Percentiles rank a stretch among this genome's conserved stretches.
Conservation (phyloP, 2,329 filamentous ascomycete species). For the Furcasterigmium furcatum region DNA sequence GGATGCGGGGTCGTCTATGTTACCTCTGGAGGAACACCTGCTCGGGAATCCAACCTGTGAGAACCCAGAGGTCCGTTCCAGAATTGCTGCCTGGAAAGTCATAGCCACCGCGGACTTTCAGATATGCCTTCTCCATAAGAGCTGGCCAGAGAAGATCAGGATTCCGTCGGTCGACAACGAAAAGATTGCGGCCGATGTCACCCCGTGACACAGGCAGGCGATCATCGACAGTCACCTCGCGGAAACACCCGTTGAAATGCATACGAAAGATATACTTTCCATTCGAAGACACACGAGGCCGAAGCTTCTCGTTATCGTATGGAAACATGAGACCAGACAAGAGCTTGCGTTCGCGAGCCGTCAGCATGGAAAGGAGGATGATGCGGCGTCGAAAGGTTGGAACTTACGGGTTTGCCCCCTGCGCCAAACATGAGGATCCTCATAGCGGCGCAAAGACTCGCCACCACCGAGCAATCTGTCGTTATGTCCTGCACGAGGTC, state of each 20-base stretch:
- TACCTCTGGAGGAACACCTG: conserved; percentile 84
- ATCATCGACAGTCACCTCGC: conserved; percentile 86
- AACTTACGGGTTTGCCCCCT: conserved; percentile 62
- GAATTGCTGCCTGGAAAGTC: conserved; percentile 98
- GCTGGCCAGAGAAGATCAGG: conserved; percentile 86
- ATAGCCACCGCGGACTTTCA: conserved; percentile 93
- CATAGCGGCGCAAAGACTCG: conserved; percentile 82
- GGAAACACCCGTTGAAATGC: conserved; percentile 92
- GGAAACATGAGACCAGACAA: conserved; percentile 74
- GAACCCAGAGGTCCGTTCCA: conserved; percentile 86
- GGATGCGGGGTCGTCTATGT: conserved; percentile 8
- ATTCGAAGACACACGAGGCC: conserved; percentile 65
- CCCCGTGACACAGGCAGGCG: conserved; percentile 71
- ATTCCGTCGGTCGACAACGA: conserved; percentile 84
- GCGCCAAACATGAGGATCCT: conserved; percentile 68
- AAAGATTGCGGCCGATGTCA: conserved; percentile 66
- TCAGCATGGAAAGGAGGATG: neutral
- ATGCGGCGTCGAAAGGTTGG: neutral
- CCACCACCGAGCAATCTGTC: conserved; percentile 95
- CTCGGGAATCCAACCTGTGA: conserved; percentile 96
- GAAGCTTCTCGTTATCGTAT: conserved; percentile 55
- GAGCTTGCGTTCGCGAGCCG: conserved; percentile 43
- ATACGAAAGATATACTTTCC: conserved; percentile 92
- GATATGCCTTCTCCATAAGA: conserved; percentile 90
- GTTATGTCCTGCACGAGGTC: conserved; percentile 95